Evolutionary conservation across 129 eudicot species (phyloP), one percentile per base, ranked within the genome.

Genomic region (Saposhnikovia divaricata): DNA sequence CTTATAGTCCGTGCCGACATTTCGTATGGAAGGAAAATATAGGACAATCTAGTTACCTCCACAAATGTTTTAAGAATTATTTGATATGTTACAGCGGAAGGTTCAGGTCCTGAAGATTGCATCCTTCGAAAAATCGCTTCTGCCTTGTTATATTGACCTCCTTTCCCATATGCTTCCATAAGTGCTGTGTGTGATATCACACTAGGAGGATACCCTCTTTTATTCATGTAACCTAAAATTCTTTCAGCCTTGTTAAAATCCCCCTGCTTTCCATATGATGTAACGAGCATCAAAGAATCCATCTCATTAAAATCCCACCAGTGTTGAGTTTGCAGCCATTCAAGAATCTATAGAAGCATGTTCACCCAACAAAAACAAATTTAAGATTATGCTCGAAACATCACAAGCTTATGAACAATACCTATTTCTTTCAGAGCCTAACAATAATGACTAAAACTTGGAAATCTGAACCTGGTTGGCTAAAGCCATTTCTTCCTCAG

Each of bases 141-240:
- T 21, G 98, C 98, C 78, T 87, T 90, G 77, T 80, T 85, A 80
- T 85, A 86, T 77, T 92, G 96, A 72, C 96, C 87, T 71, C 97
- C 97, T 89, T 86, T 92, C 71, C 98, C 98, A 86, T 95, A 92
- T 44, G 97, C 92, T 85, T 95, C 98, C 98, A 95, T 92, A 61
- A 95, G 89, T 81, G 98, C 98, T 25, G 98, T 95, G 82, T 92
- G 86, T 69, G 98, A 87, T 82, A 85, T 87, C 72, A 95, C 98
- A 81, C 86, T 91, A 15, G 94, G 90, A 40, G 97, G 90, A 85
- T 84, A 92, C 4, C 96, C 96, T 68, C 89, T 95, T 79, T 90
- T 89, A 84, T 80, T 95, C 85, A 92, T 87, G 87, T 85, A 89
- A 76, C 91, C 82, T 45, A 95, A 86, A 71, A 92, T 79, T 79